Percentiles rank a stretch among this genome's conserved stretches.
Evolutionary conservation across 352 stramenopile species (phyloP).

Genomic region (Pythium volutum): DNA sequence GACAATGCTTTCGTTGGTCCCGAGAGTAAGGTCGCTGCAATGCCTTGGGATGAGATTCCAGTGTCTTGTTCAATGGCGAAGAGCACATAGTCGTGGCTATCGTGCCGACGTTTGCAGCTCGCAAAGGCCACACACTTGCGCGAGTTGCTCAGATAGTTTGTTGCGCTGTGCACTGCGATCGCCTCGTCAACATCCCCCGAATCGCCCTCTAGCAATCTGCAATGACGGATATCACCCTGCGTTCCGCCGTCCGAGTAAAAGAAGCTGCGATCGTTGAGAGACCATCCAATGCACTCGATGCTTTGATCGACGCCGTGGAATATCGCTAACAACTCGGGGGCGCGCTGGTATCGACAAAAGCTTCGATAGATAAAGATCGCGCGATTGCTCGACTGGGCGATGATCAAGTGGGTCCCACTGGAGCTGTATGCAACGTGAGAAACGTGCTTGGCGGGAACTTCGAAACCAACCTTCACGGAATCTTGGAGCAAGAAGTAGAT

Average conservation of each 20-base stretch:
- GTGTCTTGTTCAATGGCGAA: conserved; percentile 45
- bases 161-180: conserved; percentile 12
- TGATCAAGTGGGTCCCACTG: conserved; percentile 49
- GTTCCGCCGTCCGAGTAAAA: conserved; percentile 36
- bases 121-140: not conserved
- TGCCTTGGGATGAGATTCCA: not conserved
- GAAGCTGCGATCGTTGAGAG: conserved; percentile 47
- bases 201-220: conserved; percentile 29
- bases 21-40: not conserved
- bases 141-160: conserved; percentile 3
- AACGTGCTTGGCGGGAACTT: conserved; percentile 60
- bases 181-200: conserved; percentile 39
- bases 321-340: conserved; percentile 45
- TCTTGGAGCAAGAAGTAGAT: conserved; percentile 67
- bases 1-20: not conserved
- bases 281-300: conserved; percentile 41
- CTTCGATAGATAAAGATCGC: conserved; percentile 51
- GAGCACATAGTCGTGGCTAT: conserved; percentile 55
- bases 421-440: conserved; percentile 59
- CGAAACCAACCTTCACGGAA: conserved; percentile 54
- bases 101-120: conserved; percentile 12
- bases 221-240: conserved; percentile 32
- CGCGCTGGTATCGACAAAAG: conserved; percentile 37
- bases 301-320: conserved; percentile 44
- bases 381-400: conserved; percentile 37